Evolutionary conservation across 176 grass and related monocot species (phyloP).

Genomic region (Zea mays): Zm-B73-REFERENCE-NAM-5.0 NC_050097.1:12963001-12963500

Average conservation of each 20-base stretch:
- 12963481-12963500: conserved; percentile 62
- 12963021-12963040: neutral
- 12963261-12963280: conserved; percentile 49
- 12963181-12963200: conserved; percentile 69
- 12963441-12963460: conserved; percentile 92
- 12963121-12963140: conserved; percentile 72
- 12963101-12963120: neutral
- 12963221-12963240: conserved; percentile 34
- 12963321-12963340: conserved; percentile 84
- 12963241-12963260: conserved; percentile 52
- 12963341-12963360: conserved; percentile 64
- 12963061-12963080: neutral
- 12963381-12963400: neutral
- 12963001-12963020: neutral
- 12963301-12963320: conserved; percentile 49
- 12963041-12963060: neutral
- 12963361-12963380: conserved; percentile 1
- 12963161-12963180: conserved; percentile 68
- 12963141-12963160: conserved; percentile 64
- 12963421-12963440: conserved; percentile 45
- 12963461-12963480: conserved; percentile 60
- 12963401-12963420: neutral
- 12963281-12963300: conserved; percentile 61
- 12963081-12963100: neutral
- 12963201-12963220: conserved; percentile 69